Percentiles rank a stretch among this genome's conserved stretches.
Evolutionary conservation across 2,329 filamentous ascomycete genomes (phyloP).

Genomic region (Tothia fuscella): DNA sequence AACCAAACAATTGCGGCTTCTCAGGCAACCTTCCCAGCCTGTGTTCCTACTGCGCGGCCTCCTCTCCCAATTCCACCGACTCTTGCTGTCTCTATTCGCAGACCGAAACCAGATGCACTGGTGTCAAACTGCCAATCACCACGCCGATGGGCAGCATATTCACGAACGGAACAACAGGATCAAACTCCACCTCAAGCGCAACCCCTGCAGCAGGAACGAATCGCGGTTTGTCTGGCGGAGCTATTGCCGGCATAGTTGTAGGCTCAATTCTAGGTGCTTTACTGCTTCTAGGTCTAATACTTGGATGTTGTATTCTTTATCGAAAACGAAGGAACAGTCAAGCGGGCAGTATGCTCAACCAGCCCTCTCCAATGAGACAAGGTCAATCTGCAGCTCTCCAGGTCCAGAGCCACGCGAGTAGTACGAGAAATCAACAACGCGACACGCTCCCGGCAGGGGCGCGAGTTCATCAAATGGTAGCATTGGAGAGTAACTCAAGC

Average conservation of each 20-base stretch:
- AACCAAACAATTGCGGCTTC: constrained; percentile 80
- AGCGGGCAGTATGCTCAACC: constrained; percentile 71
- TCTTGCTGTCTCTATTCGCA: constrained; percentile 83
- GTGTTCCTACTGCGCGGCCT: constrained; percentile 75
- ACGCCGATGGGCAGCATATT: constrained; percentile 46
- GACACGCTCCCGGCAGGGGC: constrained; percentile 61
- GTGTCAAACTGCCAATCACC: constrained; percentile 67
- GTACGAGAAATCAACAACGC: constrained; percentile 25
- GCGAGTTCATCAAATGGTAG: constrained; percentile 90
- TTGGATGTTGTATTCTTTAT: constrained; percentile 45
- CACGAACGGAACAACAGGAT: constrained; percentile 35
- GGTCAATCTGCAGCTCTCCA: constrained; percentile 23
- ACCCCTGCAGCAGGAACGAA: constrained; percentile 22
- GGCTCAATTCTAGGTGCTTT: constrained; percentile 62
- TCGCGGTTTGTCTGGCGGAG: constrained; percentile 60
- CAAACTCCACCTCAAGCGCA: constrained; percentile 13
- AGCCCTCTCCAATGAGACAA: constrained; percentile 57
- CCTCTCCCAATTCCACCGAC: constrained; percentile 82
- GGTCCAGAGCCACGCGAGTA: constrained; percentile 31
- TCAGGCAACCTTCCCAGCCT: constrained; percentile 58
- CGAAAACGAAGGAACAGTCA: constrained; percentile 48
- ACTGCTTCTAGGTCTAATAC: constrained; percentile 54
- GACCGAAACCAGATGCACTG: constrained; percentile 58
- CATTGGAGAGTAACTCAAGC: constrained; percentile 64
- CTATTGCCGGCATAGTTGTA: constrained; percentile 82